Base-by-base conservation (phyloP, 768 basidiomycete species). In the Multifurca ochricompacta region DNA sequence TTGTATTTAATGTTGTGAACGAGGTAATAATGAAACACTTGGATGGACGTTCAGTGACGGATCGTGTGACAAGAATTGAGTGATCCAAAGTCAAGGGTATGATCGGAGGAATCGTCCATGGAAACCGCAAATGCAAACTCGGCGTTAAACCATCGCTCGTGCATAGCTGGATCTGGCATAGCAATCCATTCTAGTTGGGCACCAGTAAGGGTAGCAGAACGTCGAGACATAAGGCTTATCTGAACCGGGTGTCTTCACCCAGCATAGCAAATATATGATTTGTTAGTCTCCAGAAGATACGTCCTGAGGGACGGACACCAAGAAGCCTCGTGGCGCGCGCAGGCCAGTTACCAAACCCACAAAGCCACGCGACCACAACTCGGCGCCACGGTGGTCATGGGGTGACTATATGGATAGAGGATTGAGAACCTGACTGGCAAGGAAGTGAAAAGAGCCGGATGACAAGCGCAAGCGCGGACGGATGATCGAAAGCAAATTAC, bases 41-140 rank as follows among this genome's bases (percentile, higher is more conserved):
- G 36, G n/a, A 52, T 39, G 44, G 35, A 30, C 11, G 27, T 34
- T 21, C 27, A 30, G 55, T 52, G 21, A 25, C 27, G 49, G n/a
- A 40, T 51, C 31, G n/a, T 44, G 54, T 56, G 54, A 47, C 28
- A 42, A 23, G 39, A 35, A 18, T 23, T 18, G 27, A 34, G 49
- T 47, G 44, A 51, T 34, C 39, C 18, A 43, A 44, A 35, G 28
- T 50, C 28, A 43, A 21, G 23, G 21, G 16, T 18, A 46, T 31
- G 55, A 56, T 56, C 55, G 51, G 21, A 44, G 11, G 34, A 55
- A 48, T 37, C 8, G 13, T 50, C 54, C 36, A 44, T 50, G 54
- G 54, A 44, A 54, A 43, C 41, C 4, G n/a, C 34, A 43, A 50
- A 25, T 19, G 11, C 42, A 43, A 19, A 31, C 37, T 45, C 32